Base-by-base conservation (phyloP, 495 filamentous ascomycete species). In the Podospora tetraspora region DNA sequence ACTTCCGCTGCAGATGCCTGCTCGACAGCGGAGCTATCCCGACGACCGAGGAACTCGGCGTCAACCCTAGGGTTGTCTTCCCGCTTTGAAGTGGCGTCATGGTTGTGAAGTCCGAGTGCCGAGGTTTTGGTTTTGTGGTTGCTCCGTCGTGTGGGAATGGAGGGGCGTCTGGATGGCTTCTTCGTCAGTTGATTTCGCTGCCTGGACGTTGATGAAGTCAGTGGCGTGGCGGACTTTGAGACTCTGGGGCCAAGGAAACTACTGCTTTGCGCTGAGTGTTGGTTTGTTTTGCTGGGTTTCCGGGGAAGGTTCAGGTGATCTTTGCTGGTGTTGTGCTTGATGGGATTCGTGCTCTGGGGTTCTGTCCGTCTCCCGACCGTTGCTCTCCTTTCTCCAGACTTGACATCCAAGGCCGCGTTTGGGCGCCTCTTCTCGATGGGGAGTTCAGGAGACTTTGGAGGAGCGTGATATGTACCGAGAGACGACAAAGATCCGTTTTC, bases 371-470 rank as follows among this genome's bases (percentile, higher is more conserved):
- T 21, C 10, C 37, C 61, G 23, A 37, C 8, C 1, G 29, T 0
- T 22, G 12, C 0, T 5, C 29, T 30, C 21, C 16, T 3, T n/a
- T 23, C 34, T 0, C 19, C 34, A 11, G 5, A 16, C 5, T 22
- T 37, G 23, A 30, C 43, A 5, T 64, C 43, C 1, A 24, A n/a
- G 22, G 32, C 43, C 0, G 43, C 25, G 10, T 57, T 19, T 9
- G 62, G 37, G 11, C 10, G 24, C 34, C n/a, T 66, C 9, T 13
- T 68, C 16, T 56, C 43, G 13, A 66, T 61, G 16, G 70, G 74
- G 0, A 68, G 63, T 0, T 71, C 62, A 10, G 71, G 74, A 29
- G 71, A 68, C 52, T 71, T 71, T 1, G 75, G 74, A 0, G 77
- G 72, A 12, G 68, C 72, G 22, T 11, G 62, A 22, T 72, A 73